Percentiles rank a stretch among this genome's conserved stretches.
Evolutionary conservation across 169 alveolate species (phyloP).

Genomic region (Plasmodium sp.): DNA sequence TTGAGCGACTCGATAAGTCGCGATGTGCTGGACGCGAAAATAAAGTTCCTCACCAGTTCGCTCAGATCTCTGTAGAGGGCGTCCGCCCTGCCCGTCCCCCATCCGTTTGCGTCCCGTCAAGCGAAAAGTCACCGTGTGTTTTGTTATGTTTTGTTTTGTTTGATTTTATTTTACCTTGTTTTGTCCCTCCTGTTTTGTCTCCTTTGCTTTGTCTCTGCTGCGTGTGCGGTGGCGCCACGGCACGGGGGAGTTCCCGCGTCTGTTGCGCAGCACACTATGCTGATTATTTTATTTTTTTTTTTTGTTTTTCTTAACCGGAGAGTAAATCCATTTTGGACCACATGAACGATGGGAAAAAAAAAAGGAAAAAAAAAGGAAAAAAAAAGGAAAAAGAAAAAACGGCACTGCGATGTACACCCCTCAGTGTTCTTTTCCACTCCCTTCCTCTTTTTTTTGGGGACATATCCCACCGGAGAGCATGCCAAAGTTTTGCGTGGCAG

Average conservation of each 20-base stretch:
- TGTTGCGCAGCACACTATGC: background rate
- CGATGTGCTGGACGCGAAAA: conserved; percentile 36
- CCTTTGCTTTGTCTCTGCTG: background rate
- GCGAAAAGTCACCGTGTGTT: no score
- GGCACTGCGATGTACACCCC: background rate
- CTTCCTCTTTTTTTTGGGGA: background rate
- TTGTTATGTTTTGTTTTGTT: background rate
- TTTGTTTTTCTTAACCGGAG: background rate
- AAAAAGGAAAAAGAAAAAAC: no score
- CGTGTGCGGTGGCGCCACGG: background rate
- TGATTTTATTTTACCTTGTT: background rate
- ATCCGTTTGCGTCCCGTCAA: background rate
- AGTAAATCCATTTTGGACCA: background rate
- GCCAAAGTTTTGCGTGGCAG: background rate
- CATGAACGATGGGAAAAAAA: background rate
- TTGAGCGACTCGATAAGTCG: conserved; percentile 19
- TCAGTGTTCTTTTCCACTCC: background rate
- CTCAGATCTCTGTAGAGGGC: conserved; percentile 16
- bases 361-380: no score
- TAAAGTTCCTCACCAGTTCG: background rate
- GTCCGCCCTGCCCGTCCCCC: background rate
- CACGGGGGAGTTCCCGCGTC: background rate
- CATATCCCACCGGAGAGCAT: background rate
- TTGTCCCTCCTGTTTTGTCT: background rate
- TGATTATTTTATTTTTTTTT: background rate